A percentile compares a stretch with the other conserved stretches of the same genome.
These are phyloP conservation scores for Hortiboletus flavorubellus DNA, from an alignment of 768 basidiomycete genomes.

Conservation along the genomic window DNA sequence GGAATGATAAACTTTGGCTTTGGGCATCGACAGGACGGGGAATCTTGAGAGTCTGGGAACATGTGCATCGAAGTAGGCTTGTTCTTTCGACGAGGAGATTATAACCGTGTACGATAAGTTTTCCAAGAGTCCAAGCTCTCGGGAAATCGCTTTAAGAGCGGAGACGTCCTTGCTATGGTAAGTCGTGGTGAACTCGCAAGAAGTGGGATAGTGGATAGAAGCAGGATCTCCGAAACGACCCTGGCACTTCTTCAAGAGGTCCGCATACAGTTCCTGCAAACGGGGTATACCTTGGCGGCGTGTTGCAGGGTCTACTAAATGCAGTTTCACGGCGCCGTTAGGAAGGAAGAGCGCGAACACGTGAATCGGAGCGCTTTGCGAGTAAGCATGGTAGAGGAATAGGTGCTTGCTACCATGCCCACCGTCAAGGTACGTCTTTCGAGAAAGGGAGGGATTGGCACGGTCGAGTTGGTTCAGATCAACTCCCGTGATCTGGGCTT, in stretches of 20 bases:
- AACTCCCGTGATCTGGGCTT: conserved; percentile 78
- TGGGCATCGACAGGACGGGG: conserved; percentile 86
- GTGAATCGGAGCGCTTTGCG: conserved; percentile 71
- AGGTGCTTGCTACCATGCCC: conserved; percentile 72
- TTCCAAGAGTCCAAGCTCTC: conserved; percentile 77
- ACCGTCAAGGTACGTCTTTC: conserved; percentile 68
- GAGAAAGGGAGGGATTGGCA: conserved; percentile 51
- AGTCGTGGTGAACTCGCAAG: conserved; percentile 57
- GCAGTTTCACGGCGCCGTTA: conserved; percentile 64
- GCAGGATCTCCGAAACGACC: conserved; percentile 37
- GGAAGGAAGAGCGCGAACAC: conserved; percentile 88
- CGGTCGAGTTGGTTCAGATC: conserved; percentile 80
- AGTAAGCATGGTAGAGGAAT: conserved; percentile 84
- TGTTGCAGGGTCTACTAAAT: conserved; percentile 88
- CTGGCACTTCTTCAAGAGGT: conserved; percentile 53
- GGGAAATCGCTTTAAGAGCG: conserved; percentile 83
- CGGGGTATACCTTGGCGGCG: conserved; percentile 78
- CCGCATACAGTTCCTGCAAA: conserved; percentile 70
- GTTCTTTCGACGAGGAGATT: conserved; percentile 83
- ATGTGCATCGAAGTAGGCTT: conserved; percentile 73
- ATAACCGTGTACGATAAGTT: conserved; percentile 72
- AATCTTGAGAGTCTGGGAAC: conserved; percentile 75
- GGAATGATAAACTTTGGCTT: conserved; percentile 67
- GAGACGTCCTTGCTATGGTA: conserved; percentile 79
- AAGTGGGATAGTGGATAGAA: conserved; percentile 62